A percentile compares a stretch with the other conserved stretches of the same genome.
Evolutionary conservation across 1,284 basidiomycete species (phyloP).

Genomic region (Trichosporon faecale): DNA sequence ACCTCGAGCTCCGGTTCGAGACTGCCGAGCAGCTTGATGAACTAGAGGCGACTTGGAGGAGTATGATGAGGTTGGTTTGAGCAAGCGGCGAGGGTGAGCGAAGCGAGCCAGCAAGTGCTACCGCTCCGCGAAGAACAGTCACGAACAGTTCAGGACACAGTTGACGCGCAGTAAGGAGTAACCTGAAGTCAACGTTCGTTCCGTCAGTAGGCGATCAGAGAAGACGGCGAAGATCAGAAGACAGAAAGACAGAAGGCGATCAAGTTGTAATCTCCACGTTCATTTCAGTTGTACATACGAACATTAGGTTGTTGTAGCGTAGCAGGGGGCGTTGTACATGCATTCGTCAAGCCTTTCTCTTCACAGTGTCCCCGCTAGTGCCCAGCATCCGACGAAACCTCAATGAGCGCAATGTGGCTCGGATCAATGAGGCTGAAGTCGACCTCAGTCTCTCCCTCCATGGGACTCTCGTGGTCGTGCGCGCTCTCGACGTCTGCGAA

Average conservation of each 20-base stretch:
- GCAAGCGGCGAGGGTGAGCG: not conserved
- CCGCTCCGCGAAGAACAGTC: not conserved
- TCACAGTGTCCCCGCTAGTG: not conserved
- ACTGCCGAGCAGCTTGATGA: not conserved
- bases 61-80: constrained; percentile 1
- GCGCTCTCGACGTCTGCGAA: not conserved
- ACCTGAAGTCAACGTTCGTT: not conserved
- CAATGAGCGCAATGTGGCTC: not conserved
- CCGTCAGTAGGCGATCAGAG: not conserved
- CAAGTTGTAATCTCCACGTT: not conserved
- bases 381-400: not conserved
- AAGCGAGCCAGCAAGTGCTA: not conserved
- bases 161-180: not conserved
- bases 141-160: not conserved
- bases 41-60: not conserved
- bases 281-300: not conserved
- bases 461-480: not conserved
- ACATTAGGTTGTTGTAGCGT: not conserved
- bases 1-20: not conserved
- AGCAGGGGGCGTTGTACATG: not conserved
- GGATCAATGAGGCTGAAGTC: constrained; percentile 1
- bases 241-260: not conserved
- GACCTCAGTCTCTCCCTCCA: not conserved
- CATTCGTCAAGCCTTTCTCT: not conserved
- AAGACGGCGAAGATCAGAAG: not conserved